Conservation (phyloP, 2,329 filamentous ascomycete species). For the Teratosphaeriaceae sp. region DNA sequence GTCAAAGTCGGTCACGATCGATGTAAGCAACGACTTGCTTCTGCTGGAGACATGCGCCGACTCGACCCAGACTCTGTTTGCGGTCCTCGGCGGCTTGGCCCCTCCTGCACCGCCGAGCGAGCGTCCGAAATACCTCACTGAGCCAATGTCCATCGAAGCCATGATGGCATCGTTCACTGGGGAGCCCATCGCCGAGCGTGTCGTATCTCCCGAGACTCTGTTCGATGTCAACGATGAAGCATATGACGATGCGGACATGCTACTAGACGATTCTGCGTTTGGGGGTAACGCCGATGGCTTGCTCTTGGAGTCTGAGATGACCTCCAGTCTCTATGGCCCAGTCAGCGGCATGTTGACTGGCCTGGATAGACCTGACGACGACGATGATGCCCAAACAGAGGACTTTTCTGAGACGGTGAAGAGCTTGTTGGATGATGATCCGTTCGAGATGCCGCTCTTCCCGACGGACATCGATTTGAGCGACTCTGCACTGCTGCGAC, state of each 20-base stretch:
- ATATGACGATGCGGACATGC: slow-evolving; percentile 29
- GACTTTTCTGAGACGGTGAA: slow-evolving; percentile 26
- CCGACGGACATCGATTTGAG: slow-evolving; percentile 22
- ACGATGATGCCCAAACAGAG: slow-evolving; percentile 11
- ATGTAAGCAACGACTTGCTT: slow-evolving; percentile 77
- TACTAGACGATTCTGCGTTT: slow-evolving; percentile 16
- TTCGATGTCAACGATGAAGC: slow-evolving; percentile 27
- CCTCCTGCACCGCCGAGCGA: slow-evolving; percentile 79
- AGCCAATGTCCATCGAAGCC: slow-evolving; percentile 78
- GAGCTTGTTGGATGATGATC: slow-evolving; percentile 32
- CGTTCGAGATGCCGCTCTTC: slow-evolving; percentile 30
- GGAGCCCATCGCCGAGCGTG: slow-evolving; percentile 63
- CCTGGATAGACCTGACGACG: slow-evolving; percentile 12
- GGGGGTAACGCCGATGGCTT: slow-evolving; percentile 33
- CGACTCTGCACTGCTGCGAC: slow-evolving; percentile 26
- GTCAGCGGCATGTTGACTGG: slow-evolving; percentile 22
- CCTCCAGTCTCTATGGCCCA: slow-evolving; percentile 27
- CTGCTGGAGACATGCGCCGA: slow-evolving; percentile 94
- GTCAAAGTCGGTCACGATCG: slow-evolving; percentile 66
- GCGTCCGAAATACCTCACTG: slow-evolving; percentile 77
- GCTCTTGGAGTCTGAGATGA: slow-evolving; percentile 28
- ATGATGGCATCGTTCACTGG: slow-evolving; percentile 86
- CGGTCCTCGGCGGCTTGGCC: slow-evolving; percentile 68
- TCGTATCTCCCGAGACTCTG: slow-evolving; percentile 53
- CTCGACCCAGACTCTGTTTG: slow-evolving; percentile 86